Percentiles rank a stretch among this genome's conserved stretches.
phyloP scores from a whole-genome alignment of 352 stramenopile species.

The Elongisporangium prolatum region DNA sequence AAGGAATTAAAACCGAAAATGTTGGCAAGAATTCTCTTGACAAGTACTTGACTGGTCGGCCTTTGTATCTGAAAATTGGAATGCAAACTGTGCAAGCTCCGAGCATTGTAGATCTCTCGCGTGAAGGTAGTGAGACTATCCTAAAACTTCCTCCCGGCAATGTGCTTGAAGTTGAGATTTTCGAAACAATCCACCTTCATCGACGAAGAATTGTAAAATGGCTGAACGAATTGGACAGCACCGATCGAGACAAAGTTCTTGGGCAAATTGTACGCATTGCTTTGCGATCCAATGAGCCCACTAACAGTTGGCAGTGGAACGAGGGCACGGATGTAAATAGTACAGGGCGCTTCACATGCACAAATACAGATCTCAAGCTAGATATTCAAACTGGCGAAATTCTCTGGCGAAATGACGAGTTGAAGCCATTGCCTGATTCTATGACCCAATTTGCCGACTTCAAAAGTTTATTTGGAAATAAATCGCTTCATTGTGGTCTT shows the following conservation, averaged over 20 bases:
- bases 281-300: constrained; percentile 51
- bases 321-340: constrained; percentile 50
- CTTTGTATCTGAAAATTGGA: constrained; percentile 84
- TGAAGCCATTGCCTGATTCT: constrained; percentile 88
- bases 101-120: constrained; percentile 67
- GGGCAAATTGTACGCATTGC: constrained; percentile 72
- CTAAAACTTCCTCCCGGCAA: constrained; percentile 70
- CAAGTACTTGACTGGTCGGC: constrained; percentile 83
- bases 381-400: constrained; percentile 87
- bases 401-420: constrained; percentile 87
- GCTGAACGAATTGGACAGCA: constrained; percentile 27
- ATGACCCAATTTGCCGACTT: constrained; percentile 90
- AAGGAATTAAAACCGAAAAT: constrained; percentile 87
- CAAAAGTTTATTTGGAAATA: constrained; percentile 77
- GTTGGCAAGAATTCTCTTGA: constrained; percentile 73
- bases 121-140: constrained; percentile 35
- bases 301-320: constrained; percentile 56
- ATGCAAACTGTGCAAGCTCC: constrained; percentile 87
- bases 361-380: constrained; percentile 77
- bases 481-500: constrained; percentile 84
- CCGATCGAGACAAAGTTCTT: constrained; percentile 35
- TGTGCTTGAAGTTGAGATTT: constrained; percentile 84
- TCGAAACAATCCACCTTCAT: constrained; percentile 81
- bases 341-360: constrained; percentile 63
- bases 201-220: constrained; percentile 74